Percentiles rank a stretch among this genome's conserved stretches.
Evolutionary conservation across 495 filamentous ascomycete genomes (phyloP).

Genomic region (Tuber magnatum): DNA sequence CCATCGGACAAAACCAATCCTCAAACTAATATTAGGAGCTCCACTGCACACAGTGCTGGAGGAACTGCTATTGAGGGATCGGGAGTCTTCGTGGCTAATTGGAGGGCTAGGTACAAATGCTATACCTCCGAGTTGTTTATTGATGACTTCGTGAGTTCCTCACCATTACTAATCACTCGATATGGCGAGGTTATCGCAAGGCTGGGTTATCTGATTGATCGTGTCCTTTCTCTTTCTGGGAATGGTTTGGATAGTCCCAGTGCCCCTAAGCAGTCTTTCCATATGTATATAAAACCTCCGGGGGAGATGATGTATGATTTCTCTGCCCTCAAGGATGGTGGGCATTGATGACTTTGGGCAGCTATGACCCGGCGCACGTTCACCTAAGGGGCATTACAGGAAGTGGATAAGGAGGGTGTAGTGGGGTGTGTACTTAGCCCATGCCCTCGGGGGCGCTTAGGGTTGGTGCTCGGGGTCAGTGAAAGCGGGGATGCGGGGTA

Average conservation of each 20-base stretch:
- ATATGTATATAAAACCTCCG: constrained; percentile 49
- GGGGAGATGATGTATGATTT: constrained; percentile 48
- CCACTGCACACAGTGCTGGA: constrained; percentile 47
- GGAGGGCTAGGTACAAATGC: constrained; percentile 60
- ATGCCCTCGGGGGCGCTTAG: constrained; percentile 53
- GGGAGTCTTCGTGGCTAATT: constrained; percentile 56
- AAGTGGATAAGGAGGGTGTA: constrained; percentile 55
- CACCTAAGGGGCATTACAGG: constrained; percentile 59
- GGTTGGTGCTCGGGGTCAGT: constrained; percentile 50
- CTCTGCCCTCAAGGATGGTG: constrained; percentile 46
- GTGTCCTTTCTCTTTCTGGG: constrained; percentile 16
- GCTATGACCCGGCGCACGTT: constrained; percentile 50
- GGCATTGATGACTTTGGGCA: constrained; percentile 48
- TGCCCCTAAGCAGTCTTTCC: background rate
- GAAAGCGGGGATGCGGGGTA: constrained; percentile 49
- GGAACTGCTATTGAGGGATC: constrained; percentile 53
- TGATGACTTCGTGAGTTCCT: constrained; percentile 49
- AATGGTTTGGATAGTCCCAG: background rate
- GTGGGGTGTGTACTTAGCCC: constrained; percentile 54
- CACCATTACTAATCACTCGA: background rate
- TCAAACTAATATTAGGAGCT: constrained; percentile 46
- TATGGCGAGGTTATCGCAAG: background rate
- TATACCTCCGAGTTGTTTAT: constrained; percentile 60
- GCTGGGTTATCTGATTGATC: background rate
- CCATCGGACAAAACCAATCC: constrained; percentile 52